A percentile compares a stretch with the other conserved stretches of the same genome.
Evolutionary conservation across 2,329 filamentous ascomycete species (phyloP).

Genomic region (Penicillium corylophilum): DNA sequence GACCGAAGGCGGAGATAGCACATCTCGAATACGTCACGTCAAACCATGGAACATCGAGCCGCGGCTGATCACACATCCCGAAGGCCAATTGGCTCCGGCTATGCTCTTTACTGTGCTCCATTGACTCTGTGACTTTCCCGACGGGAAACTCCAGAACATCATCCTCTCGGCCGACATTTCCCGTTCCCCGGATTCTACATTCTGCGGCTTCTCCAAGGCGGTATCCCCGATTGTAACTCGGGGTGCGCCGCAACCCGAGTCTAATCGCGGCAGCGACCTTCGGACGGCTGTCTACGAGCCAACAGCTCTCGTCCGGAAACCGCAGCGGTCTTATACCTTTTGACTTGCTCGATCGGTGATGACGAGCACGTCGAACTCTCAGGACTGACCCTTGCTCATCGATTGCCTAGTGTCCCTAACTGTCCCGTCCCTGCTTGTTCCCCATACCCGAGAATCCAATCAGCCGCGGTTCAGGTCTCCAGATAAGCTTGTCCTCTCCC

Average conservation of each 20-base stretch:
- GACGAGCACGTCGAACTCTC: slow-evolving; percentile 10
- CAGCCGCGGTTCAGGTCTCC: slow-evolving; percentile 16
- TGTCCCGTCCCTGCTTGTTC: slow-evolving; percentile 7
- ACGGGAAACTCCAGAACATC: slow-evolving; percentile 18
- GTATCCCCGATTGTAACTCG: slow-evolving; percentile 8
- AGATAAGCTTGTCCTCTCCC: not conserved
- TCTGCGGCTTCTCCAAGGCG: slow-evolving; percentile 1
- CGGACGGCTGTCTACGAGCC: not conserved
- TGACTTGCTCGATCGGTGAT: not conserved
- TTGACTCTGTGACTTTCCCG: slow-evolving; percentile 17
- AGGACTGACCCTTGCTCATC: slow-evolving; percentile 2
- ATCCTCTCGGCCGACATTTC: slow-evolving; percentile 26
- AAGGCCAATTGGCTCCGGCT: slow-evolving; percentile 11
- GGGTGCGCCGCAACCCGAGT: slow-evolving; percentile 23
- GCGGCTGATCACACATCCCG: slow-evolving; percentile 18
- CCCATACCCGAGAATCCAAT: slow-evolving; percentile 16
- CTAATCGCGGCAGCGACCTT: slow-evolving; percentile 7
- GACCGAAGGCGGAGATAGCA: slow-evolving; percentile 22
- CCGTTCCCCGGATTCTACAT: slow-evolving; percentile 11
- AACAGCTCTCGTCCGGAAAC: slow-evolving; percentile 9
- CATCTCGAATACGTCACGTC: slow-evolving; percentile 20
- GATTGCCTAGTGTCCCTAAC: slow-evolving; percentile 9
- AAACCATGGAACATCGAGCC: slow-evolving; percentile 8
- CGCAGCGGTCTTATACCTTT: slow-evolving; percentile 15
- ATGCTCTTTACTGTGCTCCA: not conserved